Evolutionary conservation across 106 monocot species (phyloP).

Genomic region (Allium fistulosum): DNA sequence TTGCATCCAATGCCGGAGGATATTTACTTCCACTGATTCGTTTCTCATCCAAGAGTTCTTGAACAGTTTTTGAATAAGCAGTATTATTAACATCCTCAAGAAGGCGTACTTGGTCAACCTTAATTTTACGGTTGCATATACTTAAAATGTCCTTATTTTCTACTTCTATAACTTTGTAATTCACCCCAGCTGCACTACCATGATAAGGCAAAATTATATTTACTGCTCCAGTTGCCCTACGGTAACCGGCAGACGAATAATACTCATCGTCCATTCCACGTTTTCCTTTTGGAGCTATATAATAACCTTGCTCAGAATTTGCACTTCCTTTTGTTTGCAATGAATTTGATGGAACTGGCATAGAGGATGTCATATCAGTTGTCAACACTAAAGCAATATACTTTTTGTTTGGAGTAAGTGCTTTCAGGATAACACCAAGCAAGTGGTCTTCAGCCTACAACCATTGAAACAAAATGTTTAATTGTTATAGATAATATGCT

Average conservation of each 20-base stretch:
- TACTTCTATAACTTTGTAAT: conserved; percentile 66
- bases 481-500: too few species aligned
- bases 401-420: conserved; percentile 52
- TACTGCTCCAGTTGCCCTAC: conserved; percentile 62
- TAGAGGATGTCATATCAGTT: conserved; percentile 41
- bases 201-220: conserved; percentile 74
- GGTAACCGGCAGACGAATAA: conserved; percentile 43
- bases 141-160: conserved; percentile 68
- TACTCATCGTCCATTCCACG: conserved; percentile 75
- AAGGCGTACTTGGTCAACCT: conserved; percentile 83
- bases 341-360: conserved; percentile 18
- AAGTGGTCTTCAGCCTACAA: conserved; percentile 84
- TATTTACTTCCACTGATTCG: conserved; percentile 37
- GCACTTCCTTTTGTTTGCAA: conserved; percentile 28
- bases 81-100: conserved; percentile 69
- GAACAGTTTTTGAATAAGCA: conserved; percentile 85
- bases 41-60: conserved; percentile 44
- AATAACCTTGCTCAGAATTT: conserved; percentile 50
- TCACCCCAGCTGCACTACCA: conserved; percentile 64
- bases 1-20: conserved; percentile 75
- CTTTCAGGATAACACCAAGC: conserved; percentile 74
- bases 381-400: conserved; percentile 77
- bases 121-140: conserved; percentile 72
- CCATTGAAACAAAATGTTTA: conserved; percentile 9
- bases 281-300: conserved; percentile 80